Evolutionary conservation across 371 early-diverging fungal genomes (phyloP), one percentile per base, ranked within the genome.

Genomic region (Mucor velutinosus): DNA sequence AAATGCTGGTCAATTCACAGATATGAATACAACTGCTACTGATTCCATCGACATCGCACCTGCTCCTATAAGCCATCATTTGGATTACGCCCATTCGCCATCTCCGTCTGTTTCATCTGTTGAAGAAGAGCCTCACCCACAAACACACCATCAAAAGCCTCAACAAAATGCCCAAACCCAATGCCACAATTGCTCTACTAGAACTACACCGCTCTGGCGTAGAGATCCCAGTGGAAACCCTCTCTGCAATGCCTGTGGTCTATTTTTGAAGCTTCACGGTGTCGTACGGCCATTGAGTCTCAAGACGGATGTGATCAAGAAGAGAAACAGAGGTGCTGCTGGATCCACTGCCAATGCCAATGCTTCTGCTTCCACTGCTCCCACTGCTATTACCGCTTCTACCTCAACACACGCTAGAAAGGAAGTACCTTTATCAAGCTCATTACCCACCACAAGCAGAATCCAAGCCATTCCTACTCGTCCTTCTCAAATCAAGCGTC

Each of bases 231-330:
- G 58, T 4, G 76, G 76, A 17, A 62, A 70, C 23, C 68, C 71
- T 23, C 60, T 76, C 11, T 76, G 76, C 29, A 76, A 76, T 60
- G 76, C 76, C 19, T 76, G 76, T 45, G 76, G 76, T 3, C 53
- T 76, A 10, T 76, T 76, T 25, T 60, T 73, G 7, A 76, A 76
- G 53, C 43, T 76, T 14, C 76, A 76, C 64, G 76, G 76, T 17
- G 73, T 76, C 4, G 71, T 76, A 2, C 37, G 76, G 32, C 76
- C 76, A 10, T 64, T 76, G 23, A 73, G 73, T 47, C 35, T 76
- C n/a, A 76, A 76, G 68, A 70, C 73, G 15, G 71, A 73, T 53
- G 65, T 73, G 14, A 76, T 76, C 49, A 76, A 76, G 59, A 76
- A 70, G n/a, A 65, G 76, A 35, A 76, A 76, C 30, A 49, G 76